phyloP scores from a whole-genome alignment of 495 filamentous ascomycete species.

The Xylaria venustula region DNA sequence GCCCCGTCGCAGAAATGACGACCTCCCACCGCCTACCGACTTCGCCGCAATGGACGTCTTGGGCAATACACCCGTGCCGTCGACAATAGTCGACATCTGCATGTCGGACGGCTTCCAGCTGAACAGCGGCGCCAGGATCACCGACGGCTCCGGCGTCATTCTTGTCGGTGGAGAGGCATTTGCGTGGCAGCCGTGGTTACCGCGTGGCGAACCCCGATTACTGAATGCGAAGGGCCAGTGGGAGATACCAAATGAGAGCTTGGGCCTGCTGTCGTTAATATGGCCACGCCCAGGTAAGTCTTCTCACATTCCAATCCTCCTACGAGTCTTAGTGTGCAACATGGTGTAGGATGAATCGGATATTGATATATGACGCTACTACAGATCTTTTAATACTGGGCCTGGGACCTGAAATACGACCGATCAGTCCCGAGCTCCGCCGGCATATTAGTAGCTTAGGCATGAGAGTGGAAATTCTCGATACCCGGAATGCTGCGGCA shows the following conservation, averaged over 20 bases:
- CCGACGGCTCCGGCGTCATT: conserved; percentile 64
- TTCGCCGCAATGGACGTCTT: conserved; percentile 76
- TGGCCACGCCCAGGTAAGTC: conserved; percentile 89
- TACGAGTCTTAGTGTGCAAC: not conserved
- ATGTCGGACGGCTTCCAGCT: conserved; percentile 75
- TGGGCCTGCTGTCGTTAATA: conserved; percentile 73
- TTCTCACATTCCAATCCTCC: not conserved
- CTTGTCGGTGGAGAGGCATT: conserved; percentile 86
- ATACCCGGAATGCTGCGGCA: conserved; percentile 90
- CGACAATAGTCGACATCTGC: conserved; percentile 80
- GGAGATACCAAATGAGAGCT: conserved; percentile 68
- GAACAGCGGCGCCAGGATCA: conserved; percentile 70
- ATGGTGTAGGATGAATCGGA: not conserved
- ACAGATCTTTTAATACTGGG: conserved; percentile 88
- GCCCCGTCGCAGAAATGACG: conserved; percentile 17
- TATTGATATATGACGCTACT: not conserved
- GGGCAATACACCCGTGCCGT: conserved; percentile 68
- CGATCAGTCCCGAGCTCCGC: conserved; percentile 73
- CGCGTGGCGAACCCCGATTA: conserved; percentile 44
- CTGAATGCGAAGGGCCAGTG: conserved; percentile 77
- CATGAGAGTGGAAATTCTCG: conserved; percentile 82
- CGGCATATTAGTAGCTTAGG: conserved; percentile 71
- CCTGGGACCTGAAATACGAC: conserved; percentile 69
- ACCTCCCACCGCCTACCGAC: conserved; percentile 57
- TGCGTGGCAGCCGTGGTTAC: conserved; percentile 76